Base-by-base conservation (phyloP, 768 basidiomycete species). In the Russula brevipes region DNA sequence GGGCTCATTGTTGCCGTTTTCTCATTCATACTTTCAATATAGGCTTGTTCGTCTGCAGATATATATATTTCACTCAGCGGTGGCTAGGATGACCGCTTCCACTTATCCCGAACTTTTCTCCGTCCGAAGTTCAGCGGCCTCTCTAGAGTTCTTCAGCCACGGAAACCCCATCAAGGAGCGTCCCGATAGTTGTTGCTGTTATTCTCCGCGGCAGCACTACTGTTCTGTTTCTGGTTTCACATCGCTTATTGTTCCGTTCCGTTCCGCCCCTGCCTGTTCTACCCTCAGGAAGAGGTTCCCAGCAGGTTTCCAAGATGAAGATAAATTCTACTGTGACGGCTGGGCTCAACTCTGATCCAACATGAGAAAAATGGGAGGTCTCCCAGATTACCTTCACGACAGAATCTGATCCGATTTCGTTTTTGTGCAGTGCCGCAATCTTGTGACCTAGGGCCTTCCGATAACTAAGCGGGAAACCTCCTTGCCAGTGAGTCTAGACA, bases 401-500 rank as follows among this genome's bases (percentile, higher is more conserved):
- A 53, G 33, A 36, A 30, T 52, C 24, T 49, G 56, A 57, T 36
- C 17, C 14, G 12, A 35, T 35, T 35, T 42, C 24, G 51, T 7
- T 41, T 36, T 36, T 4, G 8, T 12, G 30, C 38, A 77, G 5
- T 8, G 76, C 74, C 66, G 24, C 24, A 75, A 74, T 65, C 67
- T 71, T 36, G 77, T 78, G 35, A 76, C 71, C 70, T n/a, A 73
- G 24, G 55, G 72, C 11, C 68, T 76, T n/a, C 75, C 73, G 12
- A 71, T 42, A 76, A 66, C 64, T 79, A 71, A 42, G 76, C 78
- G 1, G 76, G 76, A 10, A 78, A 73, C 64, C 69, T 78, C 45
- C 65, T 69, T 2, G 73, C 75, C 0, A 63, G 74, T 45, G 67
- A 73, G 6, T 49, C 66, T n/a, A 72, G 71, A 33, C 73, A 75